Base-by-base conservation (phyloP, 371 early-diverging fungal species). In the Haplosporangium sp. region DNA sequence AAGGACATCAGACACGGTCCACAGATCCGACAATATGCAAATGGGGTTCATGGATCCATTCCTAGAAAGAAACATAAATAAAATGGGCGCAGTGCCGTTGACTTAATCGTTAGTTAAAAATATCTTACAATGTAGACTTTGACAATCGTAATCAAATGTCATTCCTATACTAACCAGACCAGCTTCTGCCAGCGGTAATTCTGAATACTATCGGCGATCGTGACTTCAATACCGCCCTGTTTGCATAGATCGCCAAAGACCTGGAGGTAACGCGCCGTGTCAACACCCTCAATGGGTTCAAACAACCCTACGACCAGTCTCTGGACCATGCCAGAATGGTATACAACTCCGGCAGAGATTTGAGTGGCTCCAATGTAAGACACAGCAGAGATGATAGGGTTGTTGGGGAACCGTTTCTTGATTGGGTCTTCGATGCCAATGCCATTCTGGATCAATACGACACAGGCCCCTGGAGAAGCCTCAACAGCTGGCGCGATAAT, bases 381-480 rank as follows among this genome's bases (percentile, higher is more conserved):
- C 4, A 94, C 90, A 18, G 85, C 80, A n/a, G 93, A 91, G 18
- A 93, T 67, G 13, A 95, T 75, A 0, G 92, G 90, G 61, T 89
- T 92, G 29, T 80, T 64, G 4, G 95, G 93, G 73, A 92, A 93
- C 43, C 86, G 79, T 14, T 69, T 65, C 16, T 76, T 76, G 62
- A 90, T 82, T 54, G 90, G 89, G 12, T 87, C 87, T 66, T 95
- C 96, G 18, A 94, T 87, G 11, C 91, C 95, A 47, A 95, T 81
- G 3, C 96, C 95, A 79, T 96, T 96, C 76, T 96, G 96, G 45
- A 95, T 91, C 68, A 95, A 74, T 5, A 94, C 87, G 42, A 96
- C 89, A 2, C 87, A 65, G 14, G 93, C 92, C 13, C 87, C 79
- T 16, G 80, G 80, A 0, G 84, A 80, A 29, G 75, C 70, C 6